Evolutionary conservation across 108 stramenopile species (phyloP).

Genomic region (Nannochloropsis gaditana): DNA sequence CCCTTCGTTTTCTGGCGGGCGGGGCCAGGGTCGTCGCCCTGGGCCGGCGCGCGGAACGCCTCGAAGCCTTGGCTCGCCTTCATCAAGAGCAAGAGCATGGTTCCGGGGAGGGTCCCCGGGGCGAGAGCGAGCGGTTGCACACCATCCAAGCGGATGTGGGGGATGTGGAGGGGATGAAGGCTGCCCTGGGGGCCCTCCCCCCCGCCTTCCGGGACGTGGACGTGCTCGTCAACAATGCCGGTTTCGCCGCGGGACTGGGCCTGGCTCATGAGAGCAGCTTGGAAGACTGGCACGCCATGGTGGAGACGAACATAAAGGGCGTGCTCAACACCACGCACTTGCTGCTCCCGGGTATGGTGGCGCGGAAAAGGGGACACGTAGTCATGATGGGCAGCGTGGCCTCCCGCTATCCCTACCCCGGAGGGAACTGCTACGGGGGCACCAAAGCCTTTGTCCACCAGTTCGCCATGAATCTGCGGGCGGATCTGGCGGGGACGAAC

Average conservation of each 20-base stretch:
- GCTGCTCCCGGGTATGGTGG: conserved; percentile 21
- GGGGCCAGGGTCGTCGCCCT: background rate
- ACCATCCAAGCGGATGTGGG: background rate
- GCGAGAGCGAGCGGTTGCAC: background rate
- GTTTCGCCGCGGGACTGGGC: background rate
- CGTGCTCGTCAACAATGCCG: conserved; percentile 15
- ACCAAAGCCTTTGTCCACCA: conserved; percentile 14
- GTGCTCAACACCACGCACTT: background rate
- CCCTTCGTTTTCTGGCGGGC: background rate
- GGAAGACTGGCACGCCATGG: conserved; percentile 20
- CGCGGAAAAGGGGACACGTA: background rate
- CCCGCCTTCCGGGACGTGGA: background rate
- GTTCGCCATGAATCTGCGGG: background rate
- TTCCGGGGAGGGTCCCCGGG: background rate
- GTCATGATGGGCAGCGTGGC: conserved; percentile 16
- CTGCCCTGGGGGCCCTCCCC: background rate
- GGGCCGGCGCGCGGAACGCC: background rate
- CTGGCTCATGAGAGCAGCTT: background rate
- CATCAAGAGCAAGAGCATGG: background rate
- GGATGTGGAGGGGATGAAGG: conserved; percentile 15
- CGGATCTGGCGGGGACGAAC: background rate
- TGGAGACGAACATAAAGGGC: conserved; percentile 17
- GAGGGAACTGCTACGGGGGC: background rate
- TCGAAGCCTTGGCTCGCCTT: background rate
- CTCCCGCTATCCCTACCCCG: background rate